Evolutionary conservation across 129 eudicot genomes (phyloP), one percentile per base, ranked within the genome.

Genomic region (Lactuca saligna): DNA sequence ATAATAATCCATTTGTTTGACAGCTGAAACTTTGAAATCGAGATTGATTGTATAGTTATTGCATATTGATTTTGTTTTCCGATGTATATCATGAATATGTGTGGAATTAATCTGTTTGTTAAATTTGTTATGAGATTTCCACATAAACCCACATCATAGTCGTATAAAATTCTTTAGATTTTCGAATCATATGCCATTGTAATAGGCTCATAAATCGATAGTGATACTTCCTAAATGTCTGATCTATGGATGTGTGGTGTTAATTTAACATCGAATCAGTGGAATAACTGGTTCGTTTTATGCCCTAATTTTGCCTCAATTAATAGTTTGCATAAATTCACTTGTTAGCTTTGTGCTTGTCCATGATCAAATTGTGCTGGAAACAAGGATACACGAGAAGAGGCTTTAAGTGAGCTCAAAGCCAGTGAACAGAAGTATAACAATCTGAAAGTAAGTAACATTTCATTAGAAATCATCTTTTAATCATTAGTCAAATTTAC

Each of bases 361-460:
- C 7, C 33, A 44, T 70, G n/a, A n/a, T n/a, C n/a, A n/a, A n/a
- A n/a, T n/a, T n/a, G n/a, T n/a, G n/a, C n/a, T n/a, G n/a, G n/a
- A n/a, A n/a, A n/a, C n/a, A n/a, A n/a, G 98, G 95, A 89, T 84
- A 95, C 86, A 73, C 63, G 96, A 61, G 96, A 88, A 84, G 87
- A 84, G 81, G 98, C 95, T 66, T 72, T 92, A 62, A 70, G 49
- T 62, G 84, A 84, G 86, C 82, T 89, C 33, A 86, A 83, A 81
- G 81, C 84, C 71, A 79, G 82, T 77, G 95, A 92, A 74, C 82
- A 75, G 69, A 88, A 86, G 78, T 81, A 86, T 77, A 86, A 78
- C 7, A 69, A 79, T 64, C 83, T 89, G 65, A 89, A 92, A 95
- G 98, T 92, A 77, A 53, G 79, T n/a, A 58, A 42, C 41, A n/a